Evolutionary conservation across 345 rosid species (phyloP), one percentile per base, ranked within the genome.

Genomic region (Aegle marmelos): DNA sequence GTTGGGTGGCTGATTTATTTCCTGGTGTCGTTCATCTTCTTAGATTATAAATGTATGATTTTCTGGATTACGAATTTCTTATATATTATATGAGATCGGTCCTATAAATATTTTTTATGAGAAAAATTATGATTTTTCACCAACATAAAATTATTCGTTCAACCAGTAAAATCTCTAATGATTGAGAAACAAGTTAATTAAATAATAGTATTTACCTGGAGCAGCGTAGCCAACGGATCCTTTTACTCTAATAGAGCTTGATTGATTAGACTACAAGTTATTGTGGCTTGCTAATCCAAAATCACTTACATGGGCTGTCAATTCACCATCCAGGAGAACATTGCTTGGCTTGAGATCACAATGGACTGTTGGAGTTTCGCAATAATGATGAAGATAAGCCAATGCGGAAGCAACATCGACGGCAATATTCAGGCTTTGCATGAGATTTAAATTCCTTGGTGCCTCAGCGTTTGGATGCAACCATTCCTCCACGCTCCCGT

Each of bases 301-400:
- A 24, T 77, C 78, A 22, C 74, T n/a, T 13, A 57, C 48, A 17
- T 56, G 74, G 3, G 34, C 77, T 0, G 25, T 72, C 66, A 60
- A 64, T 17, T 73, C 78, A 21, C 62, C 74, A 22, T 61, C 39
- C 1, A 66, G 75, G 30, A 60, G 74, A 72, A 72, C 67, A 34
- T 81, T 73, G 67, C 50, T 56, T 57, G 75, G 75, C 48, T 72
- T 76, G 25, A 60, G 82, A 54, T 83, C 83, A 70, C 86, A 83
- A 34, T 78, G 86, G 14, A 77, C 67, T 0, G 81, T 64, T 2
- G 68, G 70, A 5, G 72, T 76, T 4, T 74, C 68, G 14, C 79
- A 50, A 3, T 61, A 17, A 21, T 67, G 73, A 59, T 79, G 84
- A 11, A 84, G 80, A 76, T 81, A 79, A n/a, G 79, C 82, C 37